Base-by-base conservation (phyloP, 495 filamentous ascomycete genomes). In the Daldinia vernicosa region DNA sequence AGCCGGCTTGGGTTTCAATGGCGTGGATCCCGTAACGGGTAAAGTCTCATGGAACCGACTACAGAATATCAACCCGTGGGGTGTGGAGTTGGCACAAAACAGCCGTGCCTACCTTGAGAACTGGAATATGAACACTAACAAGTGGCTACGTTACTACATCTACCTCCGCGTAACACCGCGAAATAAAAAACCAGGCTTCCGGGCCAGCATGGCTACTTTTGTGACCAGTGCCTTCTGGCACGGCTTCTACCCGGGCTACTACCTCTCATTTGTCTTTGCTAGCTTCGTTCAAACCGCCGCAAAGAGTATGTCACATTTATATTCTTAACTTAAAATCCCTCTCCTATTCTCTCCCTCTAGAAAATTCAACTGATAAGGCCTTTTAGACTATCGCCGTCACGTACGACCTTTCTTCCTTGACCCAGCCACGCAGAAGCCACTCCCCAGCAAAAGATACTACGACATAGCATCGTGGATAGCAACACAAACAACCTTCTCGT, bases 121-220 rank as follows among this genome's bases (percentile, higher is more conserved):
- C 76, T 99, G 95, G 95, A 99, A 99, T 80, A 95, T 96, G 84
- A 99, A 99, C 79, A 98, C 95, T 17, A 99, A 97, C 79, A 89
- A 92, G 73, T 99, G 95, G 95, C 82, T 99, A 62, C 89, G 95
- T 37, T 97, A 98, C 77, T 98, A 97, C 75, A 84, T 99, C 67
- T 99, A 98, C 76, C 84, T 99, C 43, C 91, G 95, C 17, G 96
- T 99, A 2, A 99, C 95, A 4, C 95, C 95, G 3, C 91, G 91
- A 70, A 95, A 95, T 56, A 95, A 92, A 85, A 99, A 98, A 77
- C 95, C 95, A 8, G 95, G 95, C 2, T 99, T 99, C 83, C 86
- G 95, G 55, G 96, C 95, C 33, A 97, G 91, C 76, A 79, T 99
- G 85, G 94, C 93, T 3, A 99, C 95, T 0, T 99, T 99, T 74